Conservation (phyloP, 352 stramenopile species). For the Phytophthora lateralis region DNA sequence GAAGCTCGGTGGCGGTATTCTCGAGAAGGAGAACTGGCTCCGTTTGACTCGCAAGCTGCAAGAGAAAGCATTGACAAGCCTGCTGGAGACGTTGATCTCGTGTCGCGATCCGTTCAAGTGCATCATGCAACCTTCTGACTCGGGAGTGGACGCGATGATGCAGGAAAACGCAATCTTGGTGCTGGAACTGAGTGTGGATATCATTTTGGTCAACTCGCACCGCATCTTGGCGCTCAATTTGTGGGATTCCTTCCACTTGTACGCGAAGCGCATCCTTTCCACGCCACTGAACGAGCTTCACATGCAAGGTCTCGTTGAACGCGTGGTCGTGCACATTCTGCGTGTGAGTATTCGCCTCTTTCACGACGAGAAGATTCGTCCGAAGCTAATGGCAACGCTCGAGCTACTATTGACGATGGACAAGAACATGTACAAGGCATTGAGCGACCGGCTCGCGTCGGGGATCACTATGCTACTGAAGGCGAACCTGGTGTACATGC, state of each 20-base stretch:
- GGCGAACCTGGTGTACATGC: slow-evolving; percentile 90
- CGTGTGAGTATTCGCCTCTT: slow-evolving; percentile 88
- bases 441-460: slow-evolving; percentile 81
- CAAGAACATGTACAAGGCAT: slow-evolving; percentile 77
- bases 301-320: slow-evolving; percentile 81
- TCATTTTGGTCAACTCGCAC: slow-evolving; percentile 86
- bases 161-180: slow-evolving; percentile 90
- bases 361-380: slow-evolving; percentile 81
- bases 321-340: slow-evolving; percentile 86
- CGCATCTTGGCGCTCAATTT: slow-evolving; percentile 74
- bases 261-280: slow-evolving; percentile 77
- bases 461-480: slow-evolving; percentile 87
- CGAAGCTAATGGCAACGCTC: slow-evolving; percentile 83
- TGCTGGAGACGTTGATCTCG: slow-evolving; percentile 79
- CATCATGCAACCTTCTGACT: slow-evolving; percentile 58
- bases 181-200: slow-evolving; percentile 82
- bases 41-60: slow-evolving; percentile 80
- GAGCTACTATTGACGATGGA: slow-evolving; percentile 79
- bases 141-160: slow-evolving; percentile 80
- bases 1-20: slow-evolving; percentile 68
- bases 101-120: slow-evolving; percentile 83
- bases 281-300: slow-evolving; percentile 75
- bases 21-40: slow-evolving; percentile 90
- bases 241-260: slow-evolving; percentile 84
- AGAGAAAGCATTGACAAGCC: slow-evolving; percentile 59